Percentiles rank a stretch among this genome's conserved stretches.
These are phyloP conservation scores for Kalmanozyma brasiliensis DNA, from an alignment of 1,284 basidiomycete species.

Conservation along the genomic window DNA sequence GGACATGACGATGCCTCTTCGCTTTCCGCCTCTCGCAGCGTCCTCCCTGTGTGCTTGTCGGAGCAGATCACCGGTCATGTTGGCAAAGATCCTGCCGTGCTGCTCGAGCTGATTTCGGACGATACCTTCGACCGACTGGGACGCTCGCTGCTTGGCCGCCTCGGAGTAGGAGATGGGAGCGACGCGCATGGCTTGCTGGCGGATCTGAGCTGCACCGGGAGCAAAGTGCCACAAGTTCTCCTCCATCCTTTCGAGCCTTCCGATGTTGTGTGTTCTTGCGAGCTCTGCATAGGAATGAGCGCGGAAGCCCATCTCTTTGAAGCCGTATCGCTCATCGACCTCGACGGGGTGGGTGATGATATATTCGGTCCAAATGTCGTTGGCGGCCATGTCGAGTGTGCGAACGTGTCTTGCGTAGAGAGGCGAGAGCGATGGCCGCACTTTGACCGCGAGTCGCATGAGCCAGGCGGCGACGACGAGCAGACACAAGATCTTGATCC, in stretches of 20 bases:
- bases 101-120: constrained; percentile 18
- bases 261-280: constrained; percentile 22
- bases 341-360: constrained; percentile 38
- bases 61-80: constrained; percentile 15
- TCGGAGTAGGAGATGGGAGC: neutral
- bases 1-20: constrained; percentile 37
- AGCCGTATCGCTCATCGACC: constrained; percentile 38
- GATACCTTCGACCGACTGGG: constrained; percentile 10
- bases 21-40: constrained; percentile 19
- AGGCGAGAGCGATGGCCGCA: constrained; percentile 37
- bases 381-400: constrained; percentile 29
- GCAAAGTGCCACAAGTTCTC: constrained; percentile 33
- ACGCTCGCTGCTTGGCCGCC: neutral
- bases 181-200: constrained; percentile 15
- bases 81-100: constrained; percentile 8
- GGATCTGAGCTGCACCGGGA: constrained; percentile 29
- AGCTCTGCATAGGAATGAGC: constrained; percentile 40
- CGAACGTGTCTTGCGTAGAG: constrained; percentile 24
- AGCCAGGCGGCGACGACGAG: constrained; percentile 15
- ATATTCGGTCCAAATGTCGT: constrained; percentile 42
- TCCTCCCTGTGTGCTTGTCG: constrained; percentile 16
- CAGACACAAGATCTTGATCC: constrained; percentile 21
- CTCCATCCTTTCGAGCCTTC: constrained; percentile 30
- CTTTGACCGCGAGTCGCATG: constrained; percentile 14
- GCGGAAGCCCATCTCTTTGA: constrained; percentile 47